Percentiles rank a stretch among this genome's conserved stretches.
phyloP scores from a whole-genome alignment of 106 monocot genomes.

The Dendrobium huoshanense region DNA sequence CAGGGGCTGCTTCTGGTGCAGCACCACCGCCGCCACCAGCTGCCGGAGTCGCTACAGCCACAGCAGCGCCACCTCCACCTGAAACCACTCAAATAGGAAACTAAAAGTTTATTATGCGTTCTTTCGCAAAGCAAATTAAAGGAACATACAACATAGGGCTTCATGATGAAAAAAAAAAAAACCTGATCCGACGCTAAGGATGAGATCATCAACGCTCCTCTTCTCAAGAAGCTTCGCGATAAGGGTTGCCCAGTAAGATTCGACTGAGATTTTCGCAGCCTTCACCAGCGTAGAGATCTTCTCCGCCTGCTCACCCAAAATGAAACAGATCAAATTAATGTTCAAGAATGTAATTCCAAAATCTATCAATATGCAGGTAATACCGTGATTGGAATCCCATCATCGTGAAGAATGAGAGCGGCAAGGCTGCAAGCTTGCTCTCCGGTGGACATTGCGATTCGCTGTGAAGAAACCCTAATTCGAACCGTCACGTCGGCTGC shows the following conservation, averaged over 20 bases:
- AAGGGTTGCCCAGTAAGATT: constrained; percentile 55
- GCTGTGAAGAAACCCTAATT: too few relatives aligned
- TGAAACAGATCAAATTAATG: not conserved
- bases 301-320: constrained; percentile 28
- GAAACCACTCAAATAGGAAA: not conserved
- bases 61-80: constrained; percentile 15
- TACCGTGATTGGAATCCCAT: constrained; percentile 65
- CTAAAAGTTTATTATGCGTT: not conserved
- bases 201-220: constrained; percentile 50
- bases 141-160: not conserved
- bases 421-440: constrained; percentile 63
- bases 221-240: constrained; percentile 69
- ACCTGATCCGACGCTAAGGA: constrained; percentile 47
- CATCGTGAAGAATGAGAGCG: constrained; percentile 55
- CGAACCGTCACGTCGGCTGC: too few relatives aligned
- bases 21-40: constrained; percentile 2
- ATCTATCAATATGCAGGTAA: not conserved
- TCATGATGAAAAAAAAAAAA: too few relatives aligned
- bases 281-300: constrained; percentile 53
- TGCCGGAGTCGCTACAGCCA: constrained; percentile 12
- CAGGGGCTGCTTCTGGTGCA: constrained; percentile 12
- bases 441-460: constrained; percentile 9
- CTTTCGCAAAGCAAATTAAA: not conserved
- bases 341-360: not conserved
- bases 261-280: constrained; percentile 42